These are phyloP conservation scores for Thermomyces lanuginosus DNA, from an alignment of 2,329 filamentous ascomycete genomes.

Conservation along the genomic window DNA sequence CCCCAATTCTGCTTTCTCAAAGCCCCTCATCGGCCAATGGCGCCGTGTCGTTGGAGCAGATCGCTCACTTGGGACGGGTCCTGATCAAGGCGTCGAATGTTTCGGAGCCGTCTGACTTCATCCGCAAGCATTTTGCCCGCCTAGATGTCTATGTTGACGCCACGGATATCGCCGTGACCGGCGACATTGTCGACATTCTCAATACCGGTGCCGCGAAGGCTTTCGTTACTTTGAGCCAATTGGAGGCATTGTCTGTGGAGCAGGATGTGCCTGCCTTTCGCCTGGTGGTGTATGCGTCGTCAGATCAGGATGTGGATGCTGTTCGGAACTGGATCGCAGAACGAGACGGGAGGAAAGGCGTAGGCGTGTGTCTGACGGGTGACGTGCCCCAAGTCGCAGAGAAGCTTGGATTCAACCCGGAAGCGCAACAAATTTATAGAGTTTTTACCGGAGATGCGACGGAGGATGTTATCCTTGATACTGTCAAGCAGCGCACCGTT, in stretches of 20 bases:
- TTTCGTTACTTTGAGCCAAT: slow-evolving; percentile 58
- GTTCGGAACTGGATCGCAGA: slow-evolving; percentile 26
- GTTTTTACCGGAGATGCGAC: slow-evolving; percentile 21
- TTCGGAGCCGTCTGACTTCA: slow-evolving; percentile 31
- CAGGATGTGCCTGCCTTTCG: slow-evolving; percentile 38
- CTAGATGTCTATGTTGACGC: slow-evolving; percentile 60
- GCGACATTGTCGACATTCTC: slow-evolving; percentile 64
- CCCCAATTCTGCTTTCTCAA: too few relatives aligned
- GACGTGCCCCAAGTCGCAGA: slow-evolving; percentile 25
- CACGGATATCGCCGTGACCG: slow-evolving; percentile 47
- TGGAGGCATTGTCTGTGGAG: slow-evolving; percentile 38
- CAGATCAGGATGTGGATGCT: slow-evolving; percentile 21
- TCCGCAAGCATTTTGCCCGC: slow-evolving; percentile 39
- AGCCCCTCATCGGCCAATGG: too few relatives aligned
- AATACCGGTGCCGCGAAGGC: slow-evolving; percentile 73
- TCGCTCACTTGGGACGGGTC: slow-evolving; percentile 44
- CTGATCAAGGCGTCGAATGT: slow-evolving; percentile 35
- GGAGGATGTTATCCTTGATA: slow-evolving; percentile 34
- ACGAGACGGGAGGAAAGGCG: slow-evolving; percentile 20
- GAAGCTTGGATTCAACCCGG: slow-evolving; percentile 21
- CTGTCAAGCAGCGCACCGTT: slow-evolving; percentile 38
- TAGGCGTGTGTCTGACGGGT: slow-evolving; percentile 19
- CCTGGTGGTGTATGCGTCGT: slow-evolving; percentile 38
- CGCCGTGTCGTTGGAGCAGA: too few relatives aligned
- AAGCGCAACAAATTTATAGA: slow-evolving; percentile 26